Conservation (phyloP, 164 flowering plant species). For the Dillenia suffruticosa region DNA sequence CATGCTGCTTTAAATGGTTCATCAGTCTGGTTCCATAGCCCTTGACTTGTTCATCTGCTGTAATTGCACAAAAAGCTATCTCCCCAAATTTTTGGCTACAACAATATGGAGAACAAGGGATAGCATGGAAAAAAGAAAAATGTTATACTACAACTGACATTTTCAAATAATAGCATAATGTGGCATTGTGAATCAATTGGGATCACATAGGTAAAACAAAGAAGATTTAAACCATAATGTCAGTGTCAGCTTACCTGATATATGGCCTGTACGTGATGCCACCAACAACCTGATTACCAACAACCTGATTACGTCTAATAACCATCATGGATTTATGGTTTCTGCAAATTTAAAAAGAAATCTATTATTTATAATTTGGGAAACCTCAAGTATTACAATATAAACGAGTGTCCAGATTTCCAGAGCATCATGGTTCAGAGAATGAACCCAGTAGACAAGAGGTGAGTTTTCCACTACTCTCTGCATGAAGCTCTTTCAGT, state of each 20-base stretch:
- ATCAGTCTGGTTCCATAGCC: conserved; percentile 98
- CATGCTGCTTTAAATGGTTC: conserved; percentile 98
- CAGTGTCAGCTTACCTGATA: conserved; percentile 43
- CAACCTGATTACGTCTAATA: conserved; percentile 75
- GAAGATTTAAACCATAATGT: no score
- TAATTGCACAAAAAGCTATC: conserved; percentile 98
- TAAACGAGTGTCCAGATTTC: neutral
- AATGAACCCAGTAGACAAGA: no score
- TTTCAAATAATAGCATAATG: no score
- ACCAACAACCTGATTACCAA: conserved; percentile 91
- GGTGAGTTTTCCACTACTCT: no score
- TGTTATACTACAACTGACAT: neutral
- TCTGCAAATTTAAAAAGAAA: conserved; percentile 38
- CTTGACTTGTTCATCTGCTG: conserved; percentile 98
- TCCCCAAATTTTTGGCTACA: conserved; percentile 95
- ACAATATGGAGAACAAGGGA: conserved; percentile 3
- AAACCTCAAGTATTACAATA: conserved; percentile 3
- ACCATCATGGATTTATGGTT: conserved; percentile 98
- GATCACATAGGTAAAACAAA: no score
- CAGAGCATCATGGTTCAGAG: no score
- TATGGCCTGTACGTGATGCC: conserved; percentile 98
- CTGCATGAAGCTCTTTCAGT: no score
- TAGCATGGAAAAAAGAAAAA: neutral
- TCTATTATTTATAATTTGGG: neutral
- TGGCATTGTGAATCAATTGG: no score